Conservation (phyloP, 192 early-diverging fungal species). For the Coemansia sp. region DNA sequence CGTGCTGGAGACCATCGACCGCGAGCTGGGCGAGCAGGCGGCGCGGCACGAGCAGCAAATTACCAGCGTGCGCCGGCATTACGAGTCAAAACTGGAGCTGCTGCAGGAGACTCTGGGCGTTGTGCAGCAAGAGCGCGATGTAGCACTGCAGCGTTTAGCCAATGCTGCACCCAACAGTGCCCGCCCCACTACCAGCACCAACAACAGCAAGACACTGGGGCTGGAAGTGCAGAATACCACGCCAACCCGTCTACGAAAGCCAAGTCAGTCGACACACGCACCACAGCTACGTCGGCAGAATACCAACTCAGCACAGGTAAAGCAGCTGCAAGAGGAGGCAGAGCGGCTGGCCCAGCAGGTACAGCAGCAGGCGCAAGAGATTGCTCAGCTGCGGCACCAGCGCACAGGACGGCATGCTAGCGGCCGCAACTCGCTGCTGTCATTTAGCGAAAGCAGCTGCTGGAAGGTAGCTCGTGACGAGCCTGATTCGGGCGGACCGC, state of each 20-base stretch:
- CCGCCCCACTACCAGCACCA: background rate
- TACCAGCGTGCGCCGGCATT: slow-evolving; percentile 44
- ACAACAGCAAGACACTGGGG: slow-evolving; percentile 20
- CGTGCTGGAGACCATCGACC: slow-evolving; percentile 41
- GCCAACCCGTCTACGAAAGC: slow-evolving; percentile 39
- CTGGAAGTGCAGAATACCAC: slow-evolving; percentile 11
- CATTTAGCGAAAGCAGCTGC: slow-evolving; percentile 42
- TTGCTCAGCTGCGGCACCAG: slow-evolving; percentile 35
- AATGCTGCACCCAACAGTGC: slow-evolving; percentile 20
- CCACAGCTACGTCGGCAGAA: slow-evolving; percentile 8
- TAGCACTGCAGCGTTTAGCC: slow-evolving; percentile 38
- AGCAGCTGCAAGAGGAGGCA: slow-evolving; percentile 12
- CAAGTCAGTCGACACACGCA: slow-evolving; percentile 22
- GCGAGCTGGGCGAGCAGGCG: slow-evolving; percentile 48
- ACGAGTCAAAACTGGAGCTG: slow-evolving; percentile 46
- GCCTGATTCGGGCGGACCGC: slow-evolving; percentile 14
- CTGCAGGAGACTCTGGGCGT: slow-evolving; percentile 38
- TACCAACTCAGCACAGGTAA: background rate
- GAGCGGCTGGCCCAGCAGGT: slow-evolving; percentile 38
- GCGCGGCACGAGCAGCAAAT: slow-evolving; percentile 52
- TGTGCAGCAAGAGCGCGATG: slow-evolving; percentile 48
- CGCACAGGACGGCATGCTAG: slow-evolving; percentile 32
- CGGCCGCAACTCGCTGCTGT: slow-evolving; percentile 36
- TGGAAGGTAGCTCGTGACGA: slow-evolving; percentile 22
- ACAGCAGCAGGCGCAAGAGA: slow-evolving; percentile 47